Base-by-base conservation (phyloP, 352 stramenopile species). In the Globisporangium sylvaticum region DNA sequence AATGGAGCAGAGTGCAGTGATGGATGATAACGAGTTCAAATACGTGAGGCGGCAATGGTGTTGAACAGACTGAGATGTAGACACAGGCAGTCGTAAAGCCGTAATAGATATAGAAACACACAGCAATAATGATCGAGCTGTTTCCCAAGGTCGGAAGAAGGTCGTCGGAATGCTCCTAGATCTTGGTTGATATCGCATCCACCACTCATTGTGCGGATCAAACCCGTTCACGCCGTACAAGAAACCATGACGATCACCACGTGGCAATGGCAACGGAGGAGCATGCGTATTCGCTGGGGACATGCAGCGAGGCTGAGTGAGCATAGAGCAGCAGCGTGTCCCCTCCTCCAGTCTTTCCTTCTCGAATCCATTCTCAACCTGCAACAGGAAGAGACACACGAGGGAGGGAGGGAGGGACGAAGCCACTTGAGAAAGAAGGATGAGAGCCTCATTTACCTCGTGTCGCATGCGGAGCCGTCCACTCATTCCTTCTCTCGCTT, bases 401-500 rank as follows among this genome's bases (percentile, higher is more conserved):
- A 27, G 24, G 42, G 15, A 24, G n/a, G 2, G 22, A 55, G 31
- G 7, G 25, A 58, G 25, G 25, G 25, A 6, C 31, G 53, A 58
- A 58, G 52, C 52, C 29, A 18, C 27, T n/a, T 39, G 53, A 31
- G 34, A 39, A 42, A 34, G 39, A 48, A 48, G 18, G 32, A 20
- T 44, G 56, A 32, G 18, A 5, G 10, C 22, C 18, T 52, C 15
- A 22, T 34, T 48, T 52, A 6, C 4, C 39, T 62, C 57, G 52
- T 50, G 37, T 62, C 32, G 24, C 57, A 62, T 62, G 32, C 57
- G 32, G 24, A 62, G 57, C 57, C 57, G 52, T 29, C 20, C 57
- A 52, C 39, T 18, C 31, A 34, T 34, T 10, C 31, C 31, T 34
- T 34, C 31, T 34, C 31, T 34, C 31, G 31, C 31, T 34, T 34